These are phyloP conservation scores for Rhodotorula toruloides DNA, from an alignment of 768 basidiomycete genomes.

Conservation along the genomic window DNA sequence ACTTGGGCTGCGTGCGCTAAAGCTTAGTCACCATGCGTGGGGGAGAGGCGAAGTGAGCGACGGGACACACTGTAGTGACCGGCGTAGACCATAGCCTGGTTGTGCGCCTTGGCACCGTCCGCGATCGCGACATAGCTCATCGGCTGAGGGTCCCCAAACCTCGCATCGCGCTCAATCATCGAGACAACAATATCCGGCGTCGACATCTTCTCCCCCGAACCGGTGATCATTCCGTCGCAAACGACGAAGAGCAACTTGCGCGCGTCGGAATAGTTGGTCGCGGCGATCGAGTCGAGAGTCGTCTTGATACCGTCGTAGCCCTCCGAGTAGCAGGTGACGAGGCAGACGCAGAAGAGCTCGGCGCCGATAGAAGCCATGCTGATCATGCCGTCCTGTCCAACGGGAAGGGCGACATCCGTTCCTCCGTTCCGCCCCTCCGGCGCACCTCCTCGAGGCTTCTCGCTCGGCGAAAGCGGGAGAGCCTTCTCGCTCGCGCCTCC, in stretches of 20 bases:
- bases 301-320: conserved; percentile 85
- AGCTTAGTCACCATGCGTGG: conserved; percentile 40
- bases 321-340: conserved; percentile 97
- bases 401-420: conserved; percentile 49
- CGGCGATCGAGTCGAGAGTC: conserved; percentile 88
- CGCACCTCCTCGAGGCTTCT: no score
- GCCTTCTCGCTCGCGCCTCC: conserved; percentile 12
- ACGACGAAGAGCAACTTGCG: conserved; percentile 90
- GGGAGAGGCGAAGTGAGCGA: conserved; percentile 6
- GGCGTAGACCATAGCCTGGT: conserved; percentile 96
- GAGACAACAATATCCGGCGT: conserved; percentile 96
- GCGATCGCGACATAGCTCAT: conserved; percentile 93
- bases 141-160: conserved; percentile 91
- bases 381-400: conserved; percentile 65
- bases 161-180: conserved; percentile 81
- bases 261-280: conserved; percentile 81
- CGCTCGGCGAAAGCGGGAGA: conserved; percentile 1
- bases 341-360: conserved; percentile 88
- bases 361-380: conserved; percentile 84
- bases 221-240: conserved; percentile 98
- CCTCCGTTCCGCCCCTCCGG: no score
- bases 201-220: conserved; percentile 87
- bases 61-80: conserved; percentile 87
- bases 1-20: conserved; percentile 50
- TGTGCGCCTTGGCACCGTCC: conserved; percentile 78